Evolutionary conservation across 352 stramenopile species (phyloP), one percentile per base, ranked within the genome.

Genomic region (Phytopythium sindhum): DNA sequence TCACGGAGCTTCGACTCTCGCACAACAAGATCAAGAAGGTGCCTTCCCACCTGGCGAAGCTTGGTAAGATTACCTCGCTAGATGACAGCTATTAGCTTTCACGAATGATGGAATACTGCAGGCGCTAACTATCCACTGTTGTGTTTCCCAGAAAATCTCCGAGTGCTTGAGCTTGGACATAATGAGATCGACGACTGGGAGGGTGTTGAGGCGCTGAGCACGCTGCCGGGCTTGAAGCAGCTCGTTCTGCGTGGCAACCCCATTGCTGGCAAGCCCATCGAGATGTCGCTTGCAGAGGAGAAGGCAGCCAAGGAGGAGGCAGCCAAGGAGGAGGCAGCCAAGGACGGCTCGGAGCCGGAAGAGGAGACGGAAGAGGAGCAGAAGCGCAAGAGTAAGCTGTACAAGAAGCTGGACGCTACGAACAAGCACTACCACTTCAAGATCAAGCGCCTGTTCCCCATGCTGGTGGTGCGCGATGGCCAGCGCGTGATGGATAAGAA

Each of bases 391-490:
- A 61, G 76, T 21, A 89, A 92, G 63, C 76, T 88, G 62, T 79
- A 68, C 8, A 92, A 90, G 68, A 66, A 70, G 19, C 66, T 93
- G 19, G 85, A 93, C 51, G 78, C 77, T 23, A 93, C 91, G 67
- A 81, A 93, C 75, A 95, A 92, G 67, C 78, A 90, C 68, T 95
- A 95, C 73, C 92, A 93, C 63, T 93, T 91, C 68, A 91, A 91
- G 74, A 94, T 95, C 73, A 95, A 94, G 72, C 81, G 84, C 0
- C 39, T 95, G 53, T 95, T 95, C 44, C 82, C 84, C 24, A 84
- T 80, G 60, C 69, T 95, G 23, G 80, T 94, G 56, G 80, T 95
- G 35, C 85, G 87, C 14, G 87, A 95, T 63, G 87, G 83, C 17
- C 66, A 81, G 58, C 87, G 87, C 10, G 73, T 95, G 33, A 61